Conservation (phyloP, 495 filamentous ascomycete species). For the Parathielavia hyrcaniae region DNA sequence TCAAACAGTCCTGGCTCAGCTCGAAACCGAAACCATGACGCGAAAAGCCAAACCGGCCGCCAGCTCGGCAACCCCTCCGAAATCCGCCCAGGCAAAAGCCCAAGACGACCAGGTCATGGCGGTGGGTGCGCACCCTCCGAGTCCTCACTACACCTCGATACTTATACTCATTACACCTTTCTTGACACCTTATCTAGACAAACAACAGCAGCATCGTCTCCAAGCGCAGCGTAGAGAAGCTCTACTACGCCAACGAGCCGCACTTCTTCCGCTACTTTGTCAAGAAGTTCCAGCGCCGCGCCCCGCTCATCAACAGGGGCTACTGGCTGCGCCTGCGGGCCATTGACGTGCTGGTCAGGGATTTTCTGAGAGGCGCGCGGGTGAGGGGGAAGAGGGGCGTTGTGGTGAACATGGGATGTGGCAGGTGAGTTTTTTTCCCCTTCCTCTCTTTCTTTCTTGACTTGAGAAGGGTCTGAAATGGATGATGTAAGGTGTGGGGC, state of each 20-base stretch:
- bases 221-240: constrained; percentile 78
- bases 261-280: constrained; percentile 86
- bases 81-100: constrained; percentile 21
- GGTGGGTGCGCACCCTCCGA: constrained; percentile 46
- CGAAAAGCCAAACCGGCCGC: background rate
- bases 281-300: constrained; percentile 68
- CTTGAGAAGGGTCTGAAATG: background rate
- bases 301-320: constrained; percentile 80
- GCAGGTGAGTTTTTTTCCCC: constrained; percentile 57
- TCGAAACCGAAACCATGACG: background rate
- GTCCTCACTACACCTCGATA: background rate
- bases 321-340: constrained; percentile 83
- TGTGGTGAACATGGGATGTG: constrained; percentile 83
- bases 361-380: constrained; percentile 49
- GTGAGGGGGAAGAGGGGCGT: constrained; percentile 34
- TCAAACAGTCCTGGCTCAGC: too few relatives aligned
- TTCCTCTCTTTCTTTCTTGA: constrained; percentile 1
- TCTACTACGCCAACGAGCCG: constrained; percentile 66
- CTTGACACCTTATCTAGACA: constrained; percentile 47
- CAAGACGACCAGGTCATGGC: constrained; percentile 66
- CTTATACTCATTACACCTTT: background rate
- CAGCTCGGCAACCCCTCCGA: background rate
- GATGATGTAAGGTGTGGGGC: background rate
- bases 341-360: constrained; percentile 62
- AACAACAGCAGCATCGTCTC: constrained; percentile 87